A percentile compares a stretch with the other conserved stretches of the same genome.
These are phyloP conservation scores for Saccharum spontaneum DNA, from an alignment of 176 grass and related monocot genomes.

Conservation along the genomic window DNA sequence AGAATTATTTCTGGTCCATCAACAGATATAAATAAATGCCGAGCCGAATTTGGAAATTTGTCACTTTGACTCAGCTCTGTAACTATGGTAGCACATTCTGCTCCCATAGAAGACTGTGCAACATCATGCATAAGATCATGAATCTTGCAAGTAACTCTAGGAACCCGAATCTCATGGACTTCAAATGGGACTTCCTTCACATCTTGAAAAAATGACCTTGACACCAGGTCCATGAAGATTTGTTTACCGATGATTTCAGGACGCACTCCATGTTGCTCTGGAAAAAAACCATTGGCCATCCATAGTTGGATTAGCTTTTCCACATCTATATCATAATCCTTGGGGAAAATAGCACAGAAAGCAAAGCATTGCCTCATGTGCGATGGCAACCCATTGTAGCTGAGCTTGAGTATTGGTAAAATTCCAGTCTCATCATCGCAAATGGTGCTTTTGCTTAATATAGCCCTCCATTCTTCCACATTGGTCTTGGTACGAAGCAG, in stretches of 20 bases:
- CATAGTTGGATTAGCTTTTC: slow-evolving; percentile 8
- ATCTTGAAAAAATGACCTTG: slow-evolving; percentile 34
- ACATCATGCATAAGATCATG: slow-evolving; percentile 21
- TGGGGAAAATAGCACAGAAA: slow-evolving; percentile 22
- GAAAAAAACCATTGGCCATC: slow-evolving; percentile 29
- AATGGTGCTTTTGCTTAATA: background rate
- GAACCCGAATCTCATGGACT: rapidly evolving
- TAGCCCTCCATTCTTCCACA: background rate
- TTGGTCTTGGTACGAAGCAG: background rate
- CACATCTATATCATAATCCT: slow-evolving; percentile 16
- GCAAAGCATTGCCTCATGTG: slow-evolving; percentile 25
- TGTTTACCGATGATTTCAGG: too few species aligned
- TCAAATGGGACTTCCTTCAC: background rate
- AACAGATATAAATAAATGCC: too few species aligned
- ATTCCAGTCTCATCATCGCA: background rate
- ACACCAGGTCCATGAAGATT: too few species aligned
- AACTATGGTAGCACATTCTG: background rate
- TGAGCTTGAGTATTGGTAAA: background rate
- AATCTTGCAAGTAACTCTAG: slow-evolving; percentile 9
- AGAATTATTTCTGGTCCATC: too few species aligned
- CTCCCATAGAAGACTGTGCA: background rate
- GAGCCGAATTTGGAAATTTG: background rate
- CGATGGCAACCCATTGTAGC: background rate
- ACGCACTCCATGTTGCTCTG: background rate
- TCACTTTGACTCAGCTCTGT: background rate